phyloP scores from a whole-genome alignment of 2,329 filamentous ascomycete species.

The Neopestalotiopsis rosae region DNA sequence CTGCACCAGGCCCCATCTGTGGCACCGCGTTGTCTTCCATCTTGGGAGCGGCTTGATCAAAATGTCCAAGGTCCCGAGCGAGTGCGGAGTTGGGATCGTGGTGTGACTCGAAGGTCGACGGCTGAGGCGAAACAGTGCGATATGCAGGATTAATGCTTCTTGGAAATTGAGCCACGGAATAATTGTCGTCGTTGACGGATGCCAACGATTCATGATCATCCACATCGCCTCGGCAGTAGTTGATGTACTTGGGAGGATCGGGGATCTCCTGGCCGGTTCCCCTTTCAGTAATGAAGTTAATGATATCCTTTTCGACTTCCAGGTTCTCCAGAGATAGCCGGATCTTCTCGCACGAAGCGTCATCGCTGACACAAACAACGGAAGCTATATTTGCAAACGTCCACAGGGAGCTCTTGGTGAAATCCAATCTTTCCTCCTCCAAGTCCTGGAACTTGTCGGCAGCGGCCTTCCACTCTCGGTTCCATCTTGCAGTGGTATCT shows the following conservation, averaged over 20 bases:
- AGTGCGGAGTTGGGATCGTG: slow-evolving; percentile 82
- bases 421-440: slow-evolving; percentile 95
- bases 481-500: slow-evolving; percentile 95
- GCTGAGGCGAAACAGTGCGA: slow-evolving; percentile 93
- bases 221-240: slow-evolving; percentile 91
- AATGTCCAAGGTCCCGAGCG: slow-evolving; percentile 70
- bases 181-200: slow-evolving; percentile 81
- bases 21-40: slow-evolving; percentile 54
- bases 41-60: slow-evolving; percentile 49
- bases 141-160: slow-evolving; percentile 95
- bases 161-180: slow-evolving; percentile 95
- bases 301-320: slow-evolving; percentile 96
- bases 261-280: slow-evolving; percentile 98
- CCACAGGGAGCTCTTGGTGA: slow-evolving; percentile 97
- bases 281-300: slow-evolving; percentile 82
- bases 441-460: slow-evolving; percentile 99
- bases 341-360: slow-evolving; percentile 95
- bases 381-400: slow-evolving; percentile 97
- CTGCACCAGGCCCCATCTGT: slow-evolving; percentile 24
- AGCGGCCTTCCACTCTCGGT: slow-evolving; percentile 96
- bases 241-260: slow-evolving; percentile 96
- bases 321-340: slow-evolving; percentile 91
- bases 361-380: slow-evolving; percentile 96
- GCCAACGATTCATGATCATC: slow-evolving; percentile 81
- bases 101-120: slow-evolving; percentile 90